Conservation (phyloP, 768 basidiomycete genomes). For the Russula olivacea region DNA sequence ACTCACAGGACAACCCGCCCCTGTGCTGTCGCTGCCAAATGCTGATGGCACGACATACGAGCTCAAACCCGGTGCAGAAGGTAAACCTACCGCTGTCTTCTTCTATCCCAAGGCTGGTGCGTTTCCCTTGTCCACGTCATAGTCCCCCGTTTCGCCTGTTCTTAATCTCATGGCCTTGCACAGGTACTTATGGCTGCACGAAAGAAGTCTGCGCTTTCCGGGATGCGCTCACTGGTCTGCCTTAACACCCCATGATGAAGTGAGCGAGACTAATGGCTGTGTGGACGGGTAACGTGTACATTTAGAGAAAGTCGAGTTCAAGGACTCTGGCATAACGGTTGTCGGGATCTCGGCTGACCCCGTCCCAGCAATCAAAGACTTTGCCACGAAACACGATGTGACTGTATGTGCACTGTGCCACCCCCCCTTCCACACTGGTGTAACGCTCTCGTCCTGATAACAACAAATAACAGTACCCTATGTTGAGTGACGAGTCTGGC, state of each 20-base stretch:
- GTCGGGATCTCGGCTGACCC: conserved; percentile 72
- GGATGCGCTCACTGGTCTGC: conserved; percentile 63
- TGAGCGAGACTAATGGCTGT: background rate
- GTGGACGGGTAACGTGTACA: background rate
- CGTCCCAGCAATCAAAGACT: conserved; percentile 65
- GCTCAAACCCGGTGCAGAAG: conserved; percentile 51
- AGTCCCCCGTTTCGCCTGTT: background rate
- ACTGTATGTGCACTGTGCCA: conserved; percentile 39
- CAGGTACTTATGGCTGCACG: conserved; percentile 73
- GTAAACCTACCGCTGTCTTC: conserved; percentile 63
- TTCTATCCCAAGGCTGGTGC: conserved; percentile 72
- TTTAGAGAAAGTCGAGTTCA: conserved; percentile 59
- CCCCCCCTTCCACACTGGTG: background rate
- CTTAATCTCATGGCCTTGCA: background rate
- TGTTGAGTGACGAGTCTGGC: conserved; percentile 66
- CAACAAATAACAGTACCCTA: conserved; percentile 51
- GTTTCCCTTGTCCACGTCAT: conserved; percentile 22
- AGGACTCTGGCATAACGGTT: conserved; percentile 55
- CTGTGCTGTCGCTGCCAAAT: conserved; percentile 57
- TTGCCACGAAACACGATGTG: conserved; percentile 64
- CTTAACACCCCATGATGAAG: background rate
- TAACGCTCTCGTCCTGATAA: background rate
- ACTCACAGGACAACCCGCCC: conserved; percentile 60
- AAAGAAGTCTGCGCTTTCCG: conserved; percentile 79
- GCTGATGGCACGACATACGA: conserved; percentile 56